Evolutionary conservation across 768 basidiomycete species (phyloP).

Genomic region (Tulasnella sp.): DNA sequence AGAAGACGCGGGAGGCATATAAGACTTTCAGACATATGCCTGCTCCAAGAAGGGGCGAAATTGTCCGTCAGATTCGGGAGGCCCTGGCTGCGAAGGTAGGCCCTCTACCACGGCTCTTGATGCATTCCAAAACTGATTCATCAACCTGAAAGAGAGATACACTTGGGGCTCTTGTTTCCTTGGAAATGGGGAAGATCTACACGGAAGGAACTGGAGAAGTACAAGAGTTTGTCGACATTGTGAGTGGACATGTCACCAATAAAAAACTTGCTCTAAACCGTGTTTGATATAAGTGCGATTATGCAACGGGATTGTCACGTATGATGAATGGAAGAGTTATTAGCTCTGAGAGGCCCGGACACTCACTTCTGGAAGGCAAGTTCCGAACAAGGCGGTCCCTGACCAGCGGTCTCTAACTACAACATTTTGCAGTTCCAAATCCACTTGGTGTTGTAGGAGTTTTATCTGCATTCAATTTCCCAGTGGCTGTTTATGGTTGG

Average conservation of each 20-base stretch:
- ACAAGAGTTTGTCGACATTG: slow-evolving; percentile 89
- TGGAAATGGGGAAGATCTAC: slow-evolving; percentile 58
- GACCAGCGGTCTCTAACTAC: slow-evolving; percentile 4
- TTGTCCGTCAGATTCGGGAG: slow-evolving; percentile 76
- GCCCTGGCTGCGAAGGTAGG: slow-evolving; percentile 63
- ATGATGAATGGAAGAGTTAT: slow-evolving; percentile 90
- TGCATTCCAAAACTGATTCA: slow-evolving; percentile 13
- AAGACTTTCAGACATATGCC: slow-evolving; percentile 58
- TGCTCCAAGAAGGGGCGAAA: slow-evolving; percentile 77
- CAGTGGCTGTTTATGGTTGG: slow-evolving; percentile 89
- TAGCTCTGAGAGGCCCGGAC: slow-evolving; percentile 79
- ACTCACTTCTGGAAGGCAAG: slow-evolving; percentile 77
- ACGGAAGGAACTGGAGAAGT: slow-evolving; percentile 89
- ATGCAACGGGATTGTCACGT: slow-evolving; percentile 81
- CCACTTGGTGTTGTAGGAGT: slow-evolving; percentile 65
- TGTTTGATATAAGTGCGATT: slow-evolving; percentile 58
- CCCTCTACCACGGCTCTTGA: not conserved
- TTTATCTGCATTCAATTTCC: slow-evolving; percentile 92
- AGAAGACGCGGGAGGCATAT: slow-evolving; percentile 62
- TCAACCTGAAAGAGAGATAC: slow-evolving; percentile 44
- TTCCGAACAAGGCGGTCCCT: too few relatives aligned
- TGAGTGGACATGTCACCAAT: slow-evolving; percentile 36
- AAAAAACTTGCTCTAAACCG: not conserved
- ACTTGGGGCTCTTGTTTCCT: slow-evolving; percentile 66
- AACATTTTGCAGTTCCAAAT: slow-evolving; percentile 57